Conservation (phyloP, 2,329 filamentous ascomycete species). For the Neophaeococcomyces aloes region DNA sequence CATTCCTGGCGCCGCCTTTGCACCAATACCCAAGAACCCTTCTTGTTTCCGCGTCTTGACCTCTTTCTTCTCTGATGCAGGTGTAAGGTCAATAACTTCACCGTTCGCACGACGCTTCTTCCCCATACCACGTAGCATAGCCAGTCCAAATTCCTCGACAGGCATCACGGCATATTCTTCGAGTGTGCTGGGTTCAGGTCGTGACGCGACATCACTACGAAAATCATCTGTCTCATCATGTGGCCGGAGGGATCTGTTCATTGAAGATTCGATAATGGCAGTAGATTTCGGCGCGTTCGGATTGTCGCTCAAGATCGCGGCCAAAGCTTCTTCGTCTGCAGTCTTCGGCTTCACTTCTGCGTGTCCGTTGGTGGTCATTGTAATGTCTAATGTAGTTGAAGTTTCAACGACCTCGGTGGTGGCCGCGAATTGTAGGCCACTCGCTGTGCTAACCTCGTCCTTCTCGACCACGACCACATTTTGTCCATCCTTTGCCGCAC, state of each 20-base stretch:
- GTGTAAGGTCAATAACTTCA: slow-evolving; percentile 39
- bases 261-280: slow-evolving; percentile 42
- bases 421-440: slow-evolving; percentile 43
- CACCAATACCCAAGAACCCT: slow-evolving; percentile 77
- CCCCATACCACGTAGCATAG: slow-evolving; percentile 83
- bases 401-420: slow-evolving; percentile 15
- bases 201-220: slow-evolving; percentile 55
- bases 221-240: slow-evolving; percentile 50
- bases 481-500: slow-evolving; percentile 31
- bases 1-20: slow-evolving; percentile 49
- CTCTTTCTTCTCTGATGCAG: slow-evolving; percentile 36
- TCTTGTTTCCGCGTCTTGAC: slow-evolving; percentile 56
- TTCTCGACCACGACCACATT: slow-evolving; percentile 34
- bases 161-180: slow-evolving; percentile 82
- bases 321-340: slow-evolving; percentile 54
- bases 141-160: slow-evolving; percentile 88
- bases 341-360: slow-evolving; percentile 32
- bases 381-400: neutral
- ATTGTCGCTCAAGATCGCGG: slow-evolving; percentile 52
- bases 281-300: slow-evolving; percentile 37
- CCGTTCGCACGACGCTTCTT: slow-evolving; percentile 62
- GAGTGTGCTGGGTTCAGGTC: slow-evolving; percentile 65
- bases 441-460: slow-evolving; percentile 42
- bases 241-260: slow-evolving; percentile 17
- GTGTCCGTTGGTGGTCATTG: slow-evolving; percentile 9